Evolutionary conservation across 768 basidiomycete genomes (phyloP).

Genomic region (Aureoboletus auriporus): DNA sequence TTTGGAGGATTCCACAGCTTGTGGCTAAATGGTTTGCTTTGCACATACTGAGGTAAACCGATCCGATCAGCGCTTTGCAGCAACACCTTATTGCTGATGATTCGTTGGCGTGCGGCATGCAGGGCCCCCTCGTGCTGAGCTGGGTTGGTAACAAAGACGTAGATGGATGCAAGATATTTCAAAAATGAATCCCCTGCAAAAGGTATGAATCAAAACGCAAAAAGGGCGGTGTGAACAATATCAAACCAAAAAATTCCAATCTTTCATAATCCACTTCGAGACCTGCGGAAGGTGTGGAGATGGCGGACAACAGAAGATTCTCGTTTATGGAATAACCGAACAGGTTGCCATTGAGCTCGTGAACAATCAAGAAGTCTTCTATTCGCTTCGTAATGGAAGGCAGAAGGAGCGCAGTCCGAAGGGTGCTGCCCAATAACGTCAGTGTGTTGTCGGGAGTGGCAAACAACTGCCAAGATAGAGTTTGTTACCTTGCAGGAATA

Average conservation of each 20-base stretch:
- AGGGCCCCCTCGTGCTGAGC: slow-evolving; percentile 61
- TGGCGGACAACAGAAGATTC: slow-evolving; percentile 56
- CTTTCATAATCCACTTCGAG: slow-evolving; percentile 80
- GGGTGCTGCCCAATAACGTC: slow-evolving; percentile 43
- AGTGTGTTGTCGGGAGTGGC: slow-evolving; percentile 15
- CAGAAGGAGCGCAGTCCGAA: slow-evolving; percentile 63
- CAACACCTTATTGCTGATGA: slow-evolving; percentile 74
- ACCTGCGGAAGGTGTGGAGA: slow-evolving; percentile 66
- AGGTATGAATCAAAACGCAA: slow-evolving; percentile 21
- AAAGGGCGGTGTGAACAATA: slow-evolving; percentile 4
- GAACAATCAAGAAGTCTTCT: slow-evolving; percentile 71
- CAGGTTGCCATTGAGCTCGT: slow-evolving; percentile 69
- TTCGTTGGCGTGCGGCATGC: slow-evolving; percentile 59
- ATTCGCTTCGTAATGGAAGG: slow-evolving; percentile 73
- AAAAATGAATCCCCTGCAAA: slow-evolving; percentile 70
- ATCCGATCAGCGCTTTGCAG: slow-evolving; percentile 49
- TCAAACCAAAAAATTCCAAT: slow-evolving; percentile 72
- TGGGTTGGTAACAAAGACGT: slow-evolving; percentile 70
- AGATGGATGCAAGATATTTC: slow-evolving; percentile 72
- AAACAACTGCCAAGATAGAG: slow-evolving; percentile 14
- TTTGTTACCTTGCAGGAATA: slow-evolving; percentile 63
- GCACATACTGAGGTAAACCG: slow-evolving; percentile 71
- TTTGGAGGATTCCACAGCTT: slow-evolving; percentile 64
- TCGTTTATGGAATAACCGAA: slow-evolving; percentile 64
- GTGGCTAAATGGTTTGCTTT: slow-evolving; percentile 62